Evolutionary conservation across 305 asterid species (phyloP), one percentile per base, ranked within the genome.

Genomic region (Solanum hybrid): DNA sequence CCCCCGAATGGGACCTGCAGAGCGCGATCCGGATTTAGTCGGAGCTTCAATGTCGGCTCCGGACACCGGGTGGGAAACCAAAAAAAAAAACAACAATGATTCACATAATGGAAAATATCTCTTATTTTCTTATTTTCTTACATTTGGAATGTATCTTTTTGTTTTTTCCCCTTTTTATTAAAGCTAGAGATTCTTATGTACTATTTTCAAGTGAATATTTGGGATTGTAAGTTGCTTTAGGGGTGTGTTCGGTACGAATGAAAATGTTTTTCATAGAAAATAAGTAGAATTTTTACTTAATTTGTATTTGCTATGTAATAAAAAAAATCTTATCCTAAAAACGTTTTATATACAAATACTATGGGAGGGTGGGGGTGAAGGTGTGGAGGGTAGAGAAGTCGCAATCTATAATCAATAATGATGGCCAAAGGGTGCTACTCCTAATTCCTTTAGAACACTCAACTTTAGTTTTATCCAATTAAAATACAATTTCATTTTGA

Each of bases 61-160:
- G 7, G 2, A 45, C 7, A 14, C 0, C 17, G 0, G 0, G 5
- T 41, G 61, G 20, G 7, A 45, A 12, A 41, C 0, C 57, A 12
- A 41, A 41, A 41, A 4, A 0, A 12, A 29, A 13, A 24, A 31
- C 32, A 31, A 31, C 88, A 31, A 20, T 84, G 75, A 51, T 84
- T 31, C 41, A 84, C 41, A 51, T 51, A 84, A 31, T 51, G 88
- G 76, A 31, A 51, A 84, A 51, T 22, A 84, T 84, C 12, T 51
- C 76, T 22, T 84, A 84, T 6, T 29, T 20, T 20, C 29, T 82
- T 29, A 29, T n/a, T n/a, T n/a, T n/a, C n/a, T n/a, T 82, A 41
- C 27, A 82, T 82, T 39, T 82, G 26, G 24, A 82, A 26, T 26
- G 3, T 7, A 37, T 81, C 2, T 15, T 3, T 4, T 3, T 9